Evolutionary conservation across 2,329 filamentous ascomycete genomes (phyloP).

Genomic region (Fusarium poae): DNA sequence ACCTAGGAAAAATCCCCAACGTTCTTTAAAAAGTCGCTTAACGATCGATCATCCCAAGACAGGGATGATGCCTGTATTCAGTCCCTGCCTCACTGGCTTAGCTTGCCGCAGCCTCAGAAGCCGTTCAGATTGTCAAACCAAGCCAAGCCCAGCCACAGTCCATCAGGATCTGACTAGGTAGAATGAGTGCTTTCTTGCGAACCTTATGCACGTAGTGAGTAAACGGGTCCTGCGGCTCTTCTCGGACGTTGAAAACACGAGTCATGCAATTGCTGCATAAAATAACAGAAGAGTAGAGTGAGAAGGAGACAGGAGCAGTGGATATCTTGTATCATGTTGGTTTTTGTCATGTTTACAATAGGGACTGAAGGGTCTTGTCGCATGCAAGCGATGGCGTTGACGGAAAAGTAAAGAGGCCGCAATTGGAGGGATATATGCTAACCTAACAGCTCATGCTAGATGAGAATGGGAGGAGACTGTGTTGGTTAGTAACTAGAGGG

Average conservation of each 20-base stretch:
- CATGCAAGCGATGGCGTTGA: slow-evolving; percentile 2
- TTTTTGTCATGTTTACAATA: not conserved
- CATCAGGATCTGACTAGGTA: not conserved
- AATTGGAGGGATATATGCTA: slow-evolving; percentile 4
- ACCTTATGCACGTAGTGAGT: not conserved
- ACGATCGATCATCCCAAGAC: slow-evolving; percentile 19
- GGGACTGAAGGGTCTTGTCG: slow-evolving; percentile 24
- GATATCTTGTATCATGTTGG: not conserved
- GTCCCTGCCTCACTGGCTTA: slow-evolving; percentile 14
- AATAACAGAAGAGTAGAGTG: not conserved
- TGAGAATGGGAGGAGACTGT: slow-evolving; percentile 9
- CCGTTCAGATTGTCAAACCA: slow-evolving; percentile 19
- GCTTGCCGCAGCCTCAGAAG: slow-evolving; percentile 27
- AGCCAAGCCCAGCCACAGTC: slow-evolving; percentile 16
- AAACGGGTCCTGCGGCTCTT: slow-evolving; percentile 22
- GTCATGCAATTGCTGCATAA: slow-evolving; percentile 16
- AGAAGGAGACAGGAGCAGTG: not conserved
- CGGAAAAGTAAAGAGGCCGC: not conserved
- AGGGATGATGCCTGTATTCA: slow-evolving; percentile 32
- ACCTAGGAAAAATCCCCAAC: slow-evolving; percentile 21
- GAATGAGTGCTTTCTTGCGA: slow-evolving; percentile 8
- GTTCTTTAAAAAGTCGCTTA: slow-evolving; percentile 10
- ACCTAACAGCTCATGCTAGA: slow-evolving; percentile 1
- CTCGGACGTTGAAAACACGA: slow-evolving; percentile 15
- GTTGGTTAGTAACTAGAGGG: slow-evolving; percentile 1